Base-by-base conservation (phyloP, 2,329 filamentous ascomycete genomes). In the Phialophora macrospora region DNA sequence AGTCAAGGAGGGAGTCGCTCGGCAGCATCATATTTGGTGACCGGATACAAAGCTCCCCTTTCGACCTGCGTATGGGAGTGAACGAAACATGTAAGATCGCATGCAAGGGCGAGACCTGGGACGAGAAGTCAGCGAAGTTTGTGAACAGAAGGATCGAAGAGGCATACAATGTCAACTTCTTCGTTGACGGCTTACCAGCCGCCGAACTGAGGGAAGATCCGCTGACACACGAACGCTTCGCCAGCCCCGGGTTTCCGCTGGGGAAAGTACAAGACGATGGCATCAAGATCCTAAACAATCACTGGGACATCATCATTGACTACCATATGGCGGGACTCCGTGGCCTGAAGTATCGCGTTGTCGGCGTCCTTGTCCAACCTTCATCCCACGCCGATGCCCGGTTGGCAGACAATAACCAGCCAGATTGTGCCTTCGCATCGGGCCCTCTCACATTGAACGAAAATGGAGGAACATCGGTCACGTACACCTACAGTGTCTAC, bases 11-110 rank as follows among this genome's bases (percentile, higher is more conserved):
- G 48, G 95, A 97, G 80, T 95, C 91, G 70, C 79, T 99, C 69
- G 95, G 95, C 26, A 97, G 94, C 82, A 99, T 99, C 75, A 80
- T 99, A 59, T 99, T 99, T 73, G 95, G 95, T 72, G 95, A 99
- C 80, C 88, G 95, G 63, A 99, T 99, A 80, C 92, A 92, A 81
- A 96, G 92, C n/a, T 98, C 94, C 41, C 92, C 94, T 0, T 97
- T 96, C 75, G 88, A 97, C 75, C 82, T 98, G 67, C 86, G 87
- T 71, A 97, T 99, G 93, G 87, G 81, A 62, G 82, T 87, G 68
- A 95, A 99, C 76, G 91, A 97, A 78, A 89, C 88, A 0, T 99
- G 95, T 82, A 95, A 94, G 77, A 78, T 85, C 17, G 83, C 96
- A 2, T 99, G 95, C 78, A 80, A 83, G 30, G 83, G 85, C 49